phyloP scores from a whole-genome alignment of 2,329 filamentous ascomycete genomes.

The Blumeria hordei region DNA sequence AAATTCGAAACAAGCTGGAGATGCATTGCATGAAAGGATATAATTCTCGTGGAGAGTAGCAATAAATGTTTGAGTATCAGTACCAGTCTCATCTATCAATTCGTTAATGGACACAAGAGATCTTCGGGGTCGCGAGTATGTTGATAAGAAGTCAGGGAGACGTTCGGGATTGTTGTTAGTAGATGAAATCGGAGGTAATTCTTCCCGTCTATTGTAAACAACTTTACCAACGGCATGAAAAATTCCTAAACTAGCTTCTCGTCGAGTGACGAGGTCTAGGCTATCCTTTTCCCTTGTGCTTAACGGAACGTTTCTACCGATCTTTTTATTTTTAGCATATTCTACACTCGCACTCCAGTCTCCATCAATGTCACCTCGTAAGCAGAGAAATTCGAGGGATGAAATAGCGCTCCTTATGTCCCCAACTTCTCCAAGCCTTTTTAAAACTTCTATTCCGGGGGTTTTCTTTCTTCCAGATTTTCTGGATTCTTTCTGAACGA shows the following conservation, averaged over 20 bases:
- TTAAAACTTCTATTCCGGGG: conserved; percentile 56
- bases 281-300: conserved; percentile 61
- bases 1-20: conserved; percentile 23
- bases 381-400: conserved; percentile 73
- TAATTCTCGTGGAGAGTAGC: conserved; percentile 90
- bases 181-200: conserved; percentile 19
- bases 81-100: conserved; percentile 81
- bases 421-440: conserved; percentile 60
- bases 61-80: conserved; percentile 74
- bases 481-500: conserved; percentile 66
- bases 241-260: conserved; percentile 75
- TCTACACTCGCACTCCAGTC: conserved; percentile 54
- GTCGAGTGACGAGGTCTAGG: conserved; percentile 56
- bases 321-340: conserved; percentile 40
- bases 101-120: conserved; percentile 46
- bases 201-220: conserved; percentile 79
- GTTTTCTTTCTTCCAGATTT: conserved; percentile 52
- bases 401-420: conserved; percentile 86
- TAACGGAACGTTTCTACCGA: conserved; percentile 31
- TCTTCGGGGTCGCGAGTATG: conserved; percentile 31
- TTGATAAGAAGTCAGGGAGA: conserved; percentile 33
- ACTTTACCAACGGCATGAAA: conserved; percentile 94
- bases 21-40: conserved; percentile 50
- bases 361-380: conserved; percentile 51
- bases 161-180: conserved; percentile 23